Evolutionary conservation across 1,139 yeast genomes (phyloP), one percentile per base, ranked within the genome.

Genomic region (Magnusiomyces clavatus): DNA sequence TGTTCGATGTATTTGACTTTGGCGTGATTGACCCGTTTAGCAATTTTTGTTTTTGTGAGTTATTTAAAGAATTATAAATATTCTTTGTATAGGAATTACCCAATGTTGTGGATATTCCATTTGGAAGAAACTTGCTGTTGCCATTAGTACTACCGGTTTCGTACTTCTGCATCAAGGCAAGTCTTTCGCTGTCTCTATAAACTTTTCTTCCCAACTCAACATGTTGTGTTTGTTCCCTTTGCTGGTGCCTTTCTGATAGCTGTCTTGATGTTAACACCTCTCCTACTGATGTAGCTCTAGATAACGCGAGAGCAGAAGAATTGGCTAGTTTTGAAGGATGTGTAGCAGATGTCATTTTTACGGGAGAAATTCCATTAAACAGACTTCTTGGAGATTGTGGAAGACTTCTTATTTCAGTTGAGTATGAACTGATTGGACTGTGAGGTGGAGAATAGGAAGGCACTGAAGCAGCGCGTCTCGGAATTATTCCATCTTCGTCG

Each of bases 391-490:
- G 48, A 5, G 48, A 46, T 24, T 46, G 48, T 2, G 48, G 48
- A 14, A 46, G 35, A 17, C 48, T 46, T 24, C 48, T 36, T 13
- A 38, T 46, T 46, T 46, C 48, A n/a, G 48, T 29, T 24, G 31
- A 24, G 16, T 38, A 31, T 38, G 43, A 6, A 16, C 19, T 3
- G n/a, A 17, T 14, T 17, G 48, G 48, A 24, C 48, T 46, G 13
- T n/a, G 16, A 2, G 48, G 48, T 37, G 48, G 48, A 20, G 48
- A 46, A 3, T 31, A 17, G 12, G 48, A 46, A 5, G 48, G 48
- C 12, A 46, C 48, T 11, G 48, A 46, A 6, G 40, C 20, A 8
- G 48, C 31, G 12, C 43, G 29, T 4, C 38, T 36, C 6, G 43
- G 38, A 29, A 20, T 13, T 12, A 14, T 46, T 10, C 10, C 35